Conservation (phyloP, 2,329 filamentous ascomycete species). For the Ascochyta viciae-villosae region DNA sequence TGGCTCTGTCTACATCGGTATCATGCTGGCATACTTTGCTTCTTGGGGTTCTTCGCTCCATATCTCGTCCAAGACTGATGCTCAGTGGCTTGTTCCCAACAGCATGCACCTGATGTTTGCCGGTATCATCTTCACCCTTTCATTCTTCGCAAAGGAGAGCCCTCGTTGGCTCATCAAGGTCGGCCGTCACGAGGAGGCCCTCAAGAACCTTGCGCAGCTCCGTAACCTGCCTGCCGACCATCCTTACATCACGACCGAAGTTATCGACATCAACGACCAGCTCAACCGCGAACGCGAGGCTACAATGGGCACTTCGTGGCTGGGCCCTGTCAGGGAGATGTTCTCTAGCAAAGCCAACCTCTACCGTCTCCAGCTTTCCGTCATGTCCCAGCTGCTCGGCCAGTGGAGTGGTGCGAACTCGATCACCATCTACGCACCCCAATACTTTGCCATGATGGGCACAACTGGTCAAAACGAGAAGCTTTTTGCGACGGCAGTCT, state of each 20-base stretch:
- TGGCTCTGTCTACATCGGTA: conserved; percentile 74
- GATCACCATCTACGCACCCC: conserved; percentile 78
- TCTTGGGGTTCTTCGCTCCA: conserved; percentile 63
- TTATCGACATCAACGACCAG: conserved; percentile 68
- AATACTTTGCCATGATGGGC: conserved; percentile 76
- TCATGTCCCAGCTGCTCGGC: conserved; percentile 72
- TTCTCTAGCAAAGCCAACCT: conserved; percentile 72
- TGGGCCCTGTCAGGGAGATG: conserved; percentile 72
- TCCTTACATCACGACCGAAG: conserved; percentile 67
- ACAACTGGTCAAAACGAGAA: conserved; percentile 72
- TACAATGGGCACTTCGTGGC: conserved; percentile 68
- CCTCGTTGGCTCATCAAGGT: conserved; percentile 74
- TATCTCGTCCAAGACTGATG: conserved; percentile 54
- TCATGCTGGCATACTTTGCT: conserved; percentile 80
- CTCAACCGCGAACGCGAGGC: conserved; percentile 76
- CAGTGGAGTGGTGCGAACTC: conserved; percentile 78
- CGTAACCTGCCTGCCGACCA: conserved; percentile 67
- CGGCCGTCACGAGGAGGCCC: conserved; percentile 65
- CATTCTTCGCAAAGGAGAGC: conserved; percentile 73
- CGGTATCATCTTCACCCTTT: conserved; percentile 72
- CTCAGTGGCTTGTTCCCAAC: conserved; percentile 70
- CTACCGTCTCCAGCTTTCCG: conserved; percentile 73
- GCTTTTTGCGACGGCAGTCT: conserved; percentile 76
- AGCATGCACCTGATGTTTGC: conserved; percentile 81
- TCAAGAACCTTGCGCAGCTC: conserved; percentile 62